These are phyloP conservation scores for Penicillium manginii DNA, from an alignment of 495 filamentous ascomycete species.

Conservation along the genomic window DNA sequence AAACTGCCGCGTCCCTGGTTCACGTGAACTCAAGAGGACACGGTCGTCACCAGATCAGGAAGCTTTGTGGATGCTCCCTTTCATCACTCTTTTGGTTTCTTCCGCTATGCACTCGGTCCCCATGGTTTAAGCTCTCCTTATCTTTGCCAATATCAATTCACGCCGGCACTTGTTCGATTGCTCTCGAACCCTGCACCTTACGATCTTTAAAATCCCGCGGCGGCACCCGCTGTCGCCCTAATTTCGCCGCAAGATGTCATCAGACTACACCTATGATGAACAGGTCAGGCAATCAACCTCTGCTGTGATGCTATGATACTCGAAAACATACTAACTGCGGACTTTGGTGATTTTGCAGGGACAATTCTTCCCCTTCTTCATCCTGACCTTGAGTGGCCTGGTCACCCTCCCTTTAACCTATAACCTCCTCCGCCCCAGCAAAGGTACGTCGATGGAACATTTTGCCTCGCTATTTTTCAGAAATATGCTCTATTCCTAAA, in stretches of 20 bases:
- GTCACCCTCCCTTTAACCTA: slow-evolving; percentile 92
- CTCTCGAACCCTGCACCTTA: slow-evolving; percentile 20
- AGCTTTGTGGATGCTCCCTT: slow-evolving; percentile 24
- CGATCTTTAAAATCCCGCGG: slow-evolving; percentile 34
- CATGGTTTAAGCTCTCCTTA: slow-evolving; percentile 17
- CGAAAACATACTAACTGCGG: slow-evolving; percentile 10
- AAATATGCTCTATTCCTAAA: neutral
- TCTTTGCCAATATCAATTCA: slow-evolving; percentile 3
- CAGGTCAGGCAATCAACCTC: slow-evolving; percentile 54
- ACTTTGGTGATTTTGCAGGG: slow-evolving; percentile 55
- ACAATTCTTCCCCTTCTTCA: slow-evolving; percentile 98
- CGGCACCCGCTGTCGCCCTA: slow-evolving; percentile 46
- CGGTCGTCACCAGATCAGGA: slow-evolving; percentile 40
- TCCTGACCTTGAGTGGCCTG: slow-evolving; percentile 85
- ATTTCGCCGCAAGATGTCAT: slow-evolving; percentile 71
- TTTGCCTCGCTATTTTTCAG: neutral
- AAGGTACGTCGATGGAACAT: slow-evolving; percentile 53
- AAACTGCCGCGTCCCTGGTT: slow-evolving; percentile 4
- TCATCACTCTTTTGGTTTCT: slow-evolving; percentile 35
- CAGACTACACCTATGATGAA: slow-evolving; percentile 98
- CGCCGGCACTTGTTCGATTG: neutral
- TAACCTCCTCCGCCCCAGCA: slow-evolving; percentile 75
- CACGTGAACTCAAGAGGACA: slow-evolving; percentile 25
- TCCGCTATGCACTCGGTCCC: slow-evolving; percentile 26
- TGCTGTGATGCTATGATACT: neutral